Conservation (phyloP, 108 stramenopile genomes). For the Chaetoceros muelleri region DNA sequence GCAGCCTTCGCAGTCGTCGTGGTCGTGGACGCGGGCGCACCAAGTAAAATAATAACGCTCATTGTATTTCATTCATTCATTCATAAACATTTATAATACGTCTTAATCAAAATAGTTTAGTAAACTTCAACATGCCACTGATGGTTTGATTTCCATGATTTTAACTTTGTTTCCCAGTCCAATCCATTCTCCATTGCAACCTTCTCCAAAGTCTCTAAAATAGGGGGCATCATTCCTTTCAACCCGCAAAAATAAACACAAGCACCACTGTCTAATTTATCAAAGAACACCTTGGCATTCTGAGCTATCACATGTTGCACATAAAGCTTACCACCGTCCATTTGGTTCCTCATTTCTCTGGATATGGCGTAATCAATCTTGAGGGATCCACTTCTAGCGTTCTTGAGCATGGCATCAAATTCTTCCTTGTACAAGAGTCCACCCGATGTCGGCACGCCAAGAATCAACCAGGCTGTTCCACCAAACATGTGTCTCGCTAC, state of each 20-base stretch:
- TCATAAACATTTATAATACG: no score
- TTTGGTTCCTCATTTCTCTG: constrained; percentile 61
- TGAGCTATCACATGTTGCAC: constrained; percentile 72
- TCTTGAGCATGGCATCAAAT: constrained; percentile 57
- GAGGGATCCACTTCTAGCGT: constrained; percentile 26
- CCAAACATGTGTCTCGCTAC: constrained; percentile 62
- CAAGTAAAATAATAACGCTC: no score
- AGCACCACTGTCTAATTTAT: constrained; percentile 55
- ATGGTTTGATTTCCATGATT: constrained; percentile 45
- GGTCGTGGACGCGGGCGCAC: no score
- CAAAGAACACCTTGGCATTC: constrained; percentile 51
- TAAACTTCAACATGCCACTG: constrained; percentile 85
- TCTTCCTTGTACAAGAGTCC: constrained; percentile 71
- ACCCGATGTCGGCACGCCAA: constrained; percentile 71
- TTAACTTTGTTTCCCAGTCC: constrained; percentile 48
- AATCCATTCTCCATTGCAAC: constrained; percentile 42
- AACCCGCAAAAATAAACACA: constrained; percentile 82
- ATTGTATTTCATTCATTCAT: no score
- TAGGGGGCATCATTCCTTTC: constrained; percentile 89
- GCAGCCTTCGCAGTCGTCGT: no score
- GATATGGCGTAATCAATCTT: constrained; percentile 67
- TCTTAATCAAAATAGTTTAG: constrained; percentile 19
- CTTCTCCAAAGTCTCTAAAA: constrained; percentile 60
- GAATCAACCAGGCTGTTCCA: constrained; percentile 63
- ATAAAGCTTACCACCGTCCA: constrained; percentile 69